Evolutionary conservation across 2,329 filamentous ascomycete species (phyloP), one percentile per base, ranked within the genome.

Genomic region (Hypomyces rosellus): DNA sequence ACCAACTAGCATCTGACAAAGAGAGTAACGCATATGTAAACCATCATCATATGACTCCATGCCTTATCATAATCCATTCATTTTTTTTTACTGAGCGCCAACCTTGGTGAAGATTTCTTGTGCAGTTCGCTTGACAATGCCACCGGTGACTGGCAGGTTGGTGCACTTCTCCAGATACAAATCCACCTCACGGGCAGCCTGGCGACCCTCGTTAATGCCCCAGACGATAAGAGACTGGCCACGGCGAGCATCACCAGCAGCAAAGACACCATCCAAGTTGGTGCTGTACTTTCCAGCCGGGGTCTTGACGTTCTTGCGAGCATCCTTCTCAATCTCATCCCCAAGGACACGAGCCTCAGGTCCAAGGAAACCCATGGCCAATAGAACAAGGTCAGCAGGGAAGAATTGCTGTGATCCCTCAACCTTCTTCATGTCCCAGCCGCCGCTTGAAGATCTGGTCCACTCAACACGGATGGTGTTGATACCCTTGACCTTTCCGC

Each of bases 351-450:
- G 86, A 59, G 88, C 88, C 73, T 97, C 92, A 6, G 91, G 91
- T 9, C 92, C 92, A 56, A 96, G 74, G 85, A 97, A 97, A 65
- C 92, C 92, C 92, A 97, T 96, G 46, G 92, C 95, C 45, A 97
- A 77, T 41, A 96, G 81, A 41, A 97, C 91, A 38, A 97, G 81
- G 64, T 97, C 92, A 25, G 92, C 92, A 36, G 89, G 89, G 86
- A 96, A 96, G 79, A 95, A 95, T 67, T 96, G 84, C 74, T 95
- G 88, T 54, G 87, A 92, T 36, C 88, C 90, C 59, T 96, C 91
- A 33, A 95, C 78, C 69, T 95, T 92, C 80, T 96, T 96, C 90
- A 97, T 96, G 71, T 96, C 92, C 92, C 92, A 97, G 41, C 91
- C 91, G 58, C 91, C 91, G 54, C 82, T 85, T 25, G 88, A 79